These are phyloP conservation scores for Cutaneotrichosporon sp. DNA, from an alignment of 1,284 basidiomycete species.

Conservation along the genomic window DNA sequence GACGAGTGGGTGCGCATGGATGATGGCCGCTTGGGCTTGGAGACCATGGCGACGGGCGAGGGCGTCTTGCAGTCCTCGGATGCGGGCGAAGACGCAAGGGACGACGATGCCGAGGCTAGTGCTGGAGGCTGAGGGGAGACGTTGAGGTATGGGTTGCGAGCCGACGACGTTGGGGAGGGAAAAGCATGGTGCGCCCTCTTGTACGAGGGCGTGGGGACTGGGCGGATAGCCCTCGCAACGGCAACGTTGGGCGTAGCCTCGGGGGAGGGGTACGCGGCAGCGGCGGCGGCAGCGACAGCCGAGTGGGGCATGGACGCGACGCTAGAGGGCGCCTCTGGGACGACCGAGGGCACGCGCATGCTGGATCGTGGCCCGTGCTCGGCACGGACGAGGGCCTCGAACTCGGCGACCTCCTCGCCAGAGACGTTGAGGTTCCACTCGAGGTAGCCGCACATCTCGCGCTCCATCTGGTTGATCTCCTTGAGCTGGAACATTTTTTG, in stretches of 20 bases:
- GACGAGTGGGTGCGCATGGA: constrained; percentile 11
- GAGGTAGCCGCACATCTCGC: constrained; percentile 88
- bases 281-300: constrained; percentile 17
- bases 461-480: constrained; percentile 95
- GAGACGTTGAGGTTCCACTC: constrained; percentile 74
- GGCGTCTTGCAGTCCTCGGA: constrained; percentile 53
- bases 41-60: constrained; percentile 41
- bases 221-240: constrained; percentile 42
- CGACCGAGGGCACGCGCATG: constrained; percentile 16
- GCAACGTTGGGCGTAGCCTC: constrained; percentile 46
- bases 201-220: constrained; percentile 32
- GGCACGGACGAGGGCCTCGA: constrained; percentile 41
- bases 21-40: constrained; percentile 19
- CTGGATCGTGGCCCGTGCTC: constrained; percentile 42
- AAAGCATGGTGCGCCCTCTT: constrained; percentile 17
- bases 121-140: constrained; percentile 34
- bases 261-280: constrained; percentile 46
- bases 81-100: constrained; percentile 47
- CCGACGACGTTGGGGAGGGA: constrained; percentile 17
- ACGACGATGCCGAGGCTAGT: constrained; percentile 45
- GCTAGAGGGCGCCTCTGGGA: constrained; percentile 22
- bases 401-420: constrained; percentile 45
- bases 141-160: constrained; percentile 23
- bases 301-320: constrained; percentile 11
- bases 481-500: constrained; percentile 86